Percentiles rank a stretch among this genome's conserved stretches.
These are phyloP conservation scores for Oryza coarctata DNA, from an alignment of 176 grass and related monocot species.

Conservation along the genomic window DNA sequence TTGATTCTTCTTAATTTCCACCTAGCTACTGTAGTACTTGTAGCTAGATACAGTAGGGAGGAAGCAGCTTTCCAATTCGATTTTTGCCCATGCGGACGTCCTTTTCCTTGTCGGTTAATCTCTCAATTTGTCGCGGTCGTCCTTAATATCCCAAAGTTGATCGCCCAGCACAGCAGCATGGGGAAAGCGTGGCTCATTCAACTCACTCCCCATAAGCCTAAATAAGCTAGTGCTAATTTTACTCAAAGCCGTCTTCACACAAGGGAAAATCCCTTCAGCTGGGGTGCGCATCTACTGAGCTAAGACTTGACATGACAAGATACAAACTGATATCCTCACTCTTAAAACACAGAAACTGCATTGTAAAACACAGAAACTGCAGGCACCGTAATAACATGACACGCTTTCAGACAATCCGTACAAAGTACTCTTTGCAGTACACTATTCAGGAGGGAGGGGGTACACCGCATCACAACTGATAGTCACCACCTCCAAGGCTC, in stretches of 20 bases:
- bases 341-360: no score
- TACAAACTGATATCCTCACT: background rate
- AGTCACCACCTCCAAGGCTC: no score
- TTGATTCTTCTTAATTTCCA: no score
- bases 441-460: background rate
- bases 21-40: no score
- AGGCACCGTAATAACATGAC: background rate
- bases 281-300: no score
- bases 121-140: background rate
- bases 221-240: no score
- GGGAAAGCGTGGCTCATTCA: no score
- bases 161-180: background rate
- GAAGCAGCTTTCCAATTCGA: background rate
- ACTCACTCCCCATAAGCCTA: background rate
- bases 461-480: no score
- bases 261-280: no score
- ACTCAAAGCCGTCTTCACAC: no score
- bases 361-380: background rate
- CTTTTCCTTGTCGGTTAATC: background rate
- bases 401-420: background rate
- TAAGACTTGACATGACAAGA: no score
- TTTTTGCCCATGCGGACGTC: background rate
- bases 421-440: background rate
- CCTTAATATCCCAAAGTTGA: background rate
- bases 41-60: background rate